Evolutionary conservation across 1,139 yeast species (phyloP), one percentile per base, ranked within the genome.

Genomic region (Scheffersomyces illinoinensis): DNA sequence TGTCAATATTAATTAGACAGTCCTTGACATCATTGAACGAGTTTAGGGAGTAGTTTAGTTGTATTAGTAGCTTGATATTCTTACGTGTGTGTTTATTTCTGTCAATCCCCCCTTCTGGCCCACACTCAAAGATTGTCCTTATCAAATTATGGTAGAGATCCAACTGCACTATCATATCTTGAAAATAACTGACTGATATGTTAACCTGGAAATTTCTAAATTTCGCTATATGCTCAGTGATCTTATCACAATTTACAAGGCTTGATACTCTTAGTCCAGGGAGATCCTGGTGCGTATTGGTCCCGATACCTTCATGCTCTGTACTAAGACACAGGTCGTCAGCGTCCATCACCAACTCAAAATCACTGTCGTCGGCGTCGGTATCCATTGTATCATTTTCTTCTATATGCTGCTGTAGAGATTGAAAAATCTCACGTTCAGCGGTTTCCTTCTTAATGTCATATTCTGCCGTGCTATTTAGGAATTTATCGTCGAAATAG

Each of bases 21-120:
- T 59, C 61, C 56, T 57, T 57, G 19, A 59, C 54, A 23, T 55
- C 58, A 48, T 56, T 47, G 39, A 57, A 59, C 10, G 58, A 47
- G 48, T 56, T 54, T 21, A 54, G 48, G 10, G 57, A 55, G 49
- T 59, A 59, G 54, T 56, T 50, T 48, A 59, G 23, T 18, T 55
- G 52, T 21, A 57, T 55, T 26, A 55, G 39, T 20, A 57, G 23
- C 17, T 55, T 43, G 50, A 57, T 55, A 14, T 50, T 53, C 19
- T 57, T 57, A 1, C 56, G 59, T 8, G 10, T 19, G 2, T 23
- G 47, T 14, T 5, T 24, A n/a, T 39, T 17, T 43, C 14, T 19
- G 14, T 24, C 21, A 18, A 5, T 1, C 8, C 23, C 43, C n/a
- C 18, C 5, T 33, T 52, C 54, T 18, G 24, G 18, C 4, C 43